Evolutionary conservation across 352 stramenopile species (phyloP).

Genomic region (Pythium coloratum): DNA sequence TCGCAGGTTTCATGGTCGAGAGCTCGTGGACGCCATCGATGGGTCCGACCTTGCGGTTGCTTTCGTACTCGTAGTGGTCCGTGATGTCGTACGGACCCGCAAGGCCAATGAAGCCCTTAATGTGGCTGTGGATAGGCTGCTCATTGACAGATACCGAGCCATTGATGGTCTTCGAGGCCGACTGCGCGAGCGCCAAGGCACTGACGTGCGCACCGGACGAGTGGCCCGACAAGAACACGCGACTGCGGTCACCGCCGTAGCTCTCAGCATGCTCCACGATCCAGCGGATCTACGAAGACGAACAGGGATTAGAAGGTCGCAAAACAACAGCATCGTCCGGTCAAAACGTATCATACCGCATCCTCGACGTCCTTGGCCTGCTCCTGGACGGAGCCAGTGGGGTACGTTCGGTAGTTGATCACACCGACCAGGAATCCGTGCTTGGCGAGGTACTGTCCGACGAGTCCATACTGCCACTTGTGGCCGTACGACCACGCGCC

Average conservation of each 20-base stretch:
- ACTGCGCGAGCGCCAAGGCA: constrained; percentile 56
- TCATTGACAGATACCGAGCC: too few relatives aligned
- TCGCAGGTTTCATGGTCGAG: constrained; percentile 75
- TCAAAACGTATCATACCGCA: constrained; percentile 31
- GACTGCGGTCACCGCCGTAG: constrained; percentile 49
- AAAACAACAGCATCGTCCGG: neutral
- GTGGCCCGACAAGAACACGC: constrained; percentile 63
- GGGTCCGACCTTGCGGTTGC: constrained; percentile 48
- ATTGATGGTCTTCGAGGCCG: constrained; percentile 32
- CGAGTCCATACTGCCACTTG: constrained; percentile 78
- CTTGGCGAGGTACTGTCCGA: constrained; percentile 53
- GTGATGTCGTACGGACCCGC: constrained; percentile 69
- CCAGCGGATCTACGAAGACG: constrained; percentile 47
- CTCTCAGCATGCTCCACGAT: constrained; percentile 41
- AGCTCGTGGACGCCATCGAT: constrained; percentile 63
- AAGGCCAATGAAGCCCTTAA: constrained; percentile 66
- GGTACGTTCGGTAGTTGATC: constrained; percentile 91
- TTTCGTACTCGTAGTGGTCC: constrained; percentile 77
- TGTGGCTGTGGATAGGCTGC: constrained; percentile 20
- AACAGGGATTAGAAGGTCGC: neutral
- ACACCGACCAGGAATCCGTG: constrained; percentile 80
- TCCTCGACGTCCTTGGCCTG: constrained; percentile 90
- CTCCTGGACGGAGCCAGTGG: constrained; percentile 71
- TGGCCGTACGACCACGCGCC: constrained; percentile 84
- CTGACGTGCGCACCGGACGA: constrained; percentile 63